These are phyloP conservation scores for Citeromyces siamensis DNA, from an alignment of 1,139 yeast species.

Conservation along the genomic window DNA sequence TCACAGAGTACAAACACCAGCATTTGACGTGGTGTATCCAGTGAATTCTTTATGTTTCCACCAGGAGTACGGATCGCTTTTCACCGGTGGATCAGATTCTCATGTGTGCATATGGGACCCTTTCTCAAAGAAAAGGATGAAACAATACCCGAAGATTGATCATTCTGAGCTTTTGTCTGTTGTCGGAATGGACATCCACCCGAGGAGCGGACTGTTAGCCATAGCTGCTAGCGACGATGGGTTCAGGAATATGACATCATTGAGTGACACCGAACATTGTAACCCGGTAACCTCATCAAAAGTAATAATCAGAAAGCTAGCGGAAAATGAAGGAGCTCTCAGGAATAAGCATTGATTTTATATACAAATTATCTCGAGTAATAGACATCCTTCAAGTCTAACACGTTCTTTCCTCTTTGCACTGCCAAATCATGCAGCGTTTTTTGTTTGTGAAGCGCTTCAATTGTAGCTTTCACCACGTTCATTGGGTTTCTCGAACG, in stretches of 20 bases:
- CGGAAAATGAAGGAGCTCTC: constrained; percentile 4
- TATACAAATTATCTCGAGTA: constrained; percentile 28
- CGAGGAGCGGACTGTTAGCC: constrained; percentile 26
- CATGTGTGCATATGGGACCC: constrained; percentile 71
- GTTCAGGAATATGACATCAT: constrained; percentile 21
- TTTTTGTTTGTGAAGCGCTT: constrained; percentile 70
- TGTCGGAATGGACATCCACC: constrained; percentile 32
- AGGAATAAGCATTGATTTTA: neutral
- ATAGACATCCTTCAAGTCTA: constrained; percentile 85
- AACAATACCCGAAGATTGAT: constrained; percentile 41
- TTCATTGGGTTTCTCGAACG: constrained; percentile 92
- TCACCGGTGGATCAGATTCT: constrained; percentile 77
- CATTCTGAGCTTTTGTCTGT: constrained; percentile 22
- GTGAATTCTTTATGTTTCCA: constrained; percentile 59
- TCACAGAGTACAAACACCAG: constrained; percentile 38
- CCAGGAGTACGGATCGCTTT: constrained; percentile 32
- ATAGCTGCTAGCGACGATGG: constrained; percentile 57
- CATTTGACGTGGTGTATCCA: constrained; percentile 59
- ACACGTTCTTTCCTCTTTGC: constrained; percentile 90
- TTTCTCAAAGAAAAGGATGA: constrained; percentile 44
- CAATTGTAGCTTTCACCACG: constrained; percentile 82
- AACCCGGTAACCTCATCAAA: constrained; percentile 10
- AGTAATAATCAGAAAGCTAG: constrained; percentile 8
- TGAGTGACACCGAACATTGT: constrained; percentile 9
- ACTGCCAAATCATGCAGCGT: constrained; percentile 81